Conservation (phyloP, 805 yeast genomes). For the Metschnikowia proteae region DNA sequence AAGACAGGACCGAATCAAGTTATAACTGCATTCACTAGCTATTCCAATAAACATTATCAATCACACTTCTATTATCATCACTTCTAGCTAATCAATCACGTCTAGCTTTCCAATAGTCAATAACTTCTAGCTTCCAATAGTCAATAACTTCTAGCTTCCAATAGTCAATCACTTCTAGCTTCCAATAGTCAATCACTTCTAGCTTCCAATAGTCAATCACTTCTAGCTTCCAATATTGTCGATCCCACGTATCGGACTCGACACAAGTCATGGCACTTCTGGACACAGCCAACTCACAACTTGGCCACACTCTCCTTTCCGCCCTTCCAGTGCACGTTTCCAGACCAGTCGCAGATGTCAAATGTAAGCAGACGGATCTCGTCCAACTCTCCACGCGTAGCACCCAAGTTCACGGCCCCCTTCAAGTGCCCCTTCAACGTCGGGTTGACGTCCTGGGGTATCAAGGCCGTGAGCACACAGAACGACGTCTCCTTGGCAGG, state of each 20-base stretch:
- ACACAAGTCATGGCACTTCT: no score
- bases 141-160: no score
- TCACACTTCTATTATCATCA: no score
- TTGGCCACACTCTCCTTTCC: constrained; percentile 59
- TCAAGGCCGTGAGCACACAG: constrained; percentile 71
- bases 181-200: no score
- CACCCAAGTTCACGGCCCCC: constrained; percentile 82
- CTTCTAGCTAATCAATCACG: no score
- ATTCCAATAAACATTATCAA: neutral
- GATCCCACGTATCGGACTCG: no score
- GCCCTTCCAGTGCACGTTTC: constrained; percentile 41
- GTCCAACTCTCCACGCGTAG: constrained; percentile 57
- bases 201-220: no score
- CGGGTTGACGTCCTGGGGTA: constrained; percentile 92
- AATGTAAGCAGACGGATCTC: constrained; percentile 61
- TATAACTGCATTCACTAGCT: constrained; percentile 10
- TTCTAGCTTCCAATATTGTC: no score
- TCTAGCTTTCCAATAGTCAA: no score
- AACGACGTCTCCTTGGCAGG: constrained; percentile 68
- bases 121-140: no score
- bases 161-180: no score
- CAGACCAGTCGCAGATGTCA: constrained; percentile 70
- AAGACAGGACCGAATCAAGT: constrained; percentile 62
- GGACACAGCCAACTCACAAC: constrained; percentile 24
- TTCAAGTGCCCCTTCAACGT: constrained; percentile 86